Percentiles rank a stretch among this genome's conserved stretches.
Conservation (phyloP, 192 early-diverging fungal genomes). For the Coemansia sp. region DNA sequence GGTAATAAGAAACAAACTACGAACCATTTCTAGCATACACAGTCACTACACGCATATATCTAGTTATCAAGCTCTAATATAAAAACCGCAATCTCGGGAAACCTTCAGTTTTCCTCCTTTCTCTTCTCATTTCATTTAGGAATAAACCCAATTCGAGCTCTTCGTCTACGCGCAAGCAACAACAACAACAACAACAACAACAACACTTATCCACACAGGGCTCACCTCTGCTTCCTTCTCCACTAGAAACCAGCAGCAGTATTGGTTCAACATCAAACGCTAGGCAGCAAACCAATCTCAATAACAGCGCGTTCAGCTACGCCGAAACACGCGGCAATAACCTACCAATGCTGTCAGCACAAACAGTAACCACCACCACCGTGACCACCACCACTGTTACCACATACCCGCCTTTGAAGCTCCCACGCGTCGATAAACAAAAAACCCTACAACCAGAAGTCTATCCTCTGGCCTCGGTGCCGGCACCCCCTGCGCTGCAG, state of each 20-base stretch:
- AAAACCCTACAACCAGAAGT: constrained; percentile 60
- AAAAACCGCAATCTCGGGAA: not conserved
- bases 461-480: constrained; percentile 73
- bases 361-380: constrained; percentile 68
- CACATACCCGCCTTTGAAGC: constrained; percentile 71
- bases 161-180: not conserved
- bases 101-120: constrained; percentile 13
- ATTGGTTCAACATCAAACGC: not conserved
- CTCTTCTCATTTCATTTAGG: constrained; percentile 6
- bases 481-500: constrained; percentile 78
- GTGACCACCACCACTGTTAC: constrained; percentile 83
- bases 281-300: not conserved
- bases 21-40: too few species aligned
- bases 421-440: constrained; percentile 62
- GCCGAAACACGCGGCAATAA: constrained; percentile 13
- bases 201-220: not conserved
- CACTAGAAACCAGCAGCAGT: not conserved
- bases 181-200: constrained; percentile 3
- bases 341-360: constrained; percentile 58
- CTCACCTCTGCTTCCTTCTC: not conserved
- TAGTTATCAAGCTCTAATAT: too few species aligned
- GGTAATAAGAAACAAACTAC: too few species aligned
- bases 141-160: not conserved
- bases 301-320: not conserved
- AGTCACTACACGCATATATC: too few species aligned